A percentile compares a stretch with the other conserved stretches of the same genome.
phyloP scores from a whole-genome alignment of 257 asterid species.

The Haberlea rhodopensis region DNA sequence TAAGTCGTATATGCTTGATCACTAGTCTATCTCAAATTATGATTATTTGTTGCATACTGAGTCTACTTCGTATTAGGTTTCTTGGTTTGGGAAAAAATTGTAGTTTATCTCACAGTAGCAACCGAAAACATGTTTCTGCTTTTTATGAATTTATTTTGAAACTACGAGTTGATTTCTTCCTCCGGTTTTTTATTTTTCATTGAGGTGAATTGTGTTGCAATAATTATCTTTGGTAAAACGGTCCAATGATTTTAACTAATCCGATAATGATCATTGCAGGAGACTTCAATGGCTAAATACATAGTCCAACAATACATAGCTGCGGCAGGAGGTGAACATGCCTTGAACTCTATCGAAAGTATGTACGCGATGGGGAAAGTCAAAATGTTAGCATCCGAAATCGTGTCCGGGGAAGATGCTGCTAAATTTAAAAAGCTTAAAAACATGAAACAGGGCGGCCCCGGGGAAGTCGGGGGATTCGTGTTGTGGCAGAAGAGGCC shows the following conservation, averaged over 20 bases:
- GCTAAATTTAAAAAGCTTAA: constrained; percentile 40
- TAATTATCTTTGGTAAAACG: too few species aligned
- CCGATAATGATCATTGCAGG: background rate
- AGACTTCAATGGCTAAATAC: too few species aligned
- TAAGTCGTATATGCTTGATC: constrained; percentile 24
- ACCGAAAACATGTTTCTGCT: too few species aligned
- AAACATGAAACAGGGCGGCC: background rate
- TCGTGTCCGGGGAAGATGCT: constrained; percentile 19
- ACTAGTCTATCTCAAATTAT: background rate
- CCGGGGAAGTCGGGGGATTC: constrained; percentile 44
- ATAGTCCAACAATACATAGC: too few species aligned
- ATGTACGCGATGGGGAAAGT: constrained; percentile 38
- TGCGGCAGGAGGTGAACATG: constrained; percentile 41
- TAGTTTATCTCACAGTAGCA: too few species aligned
- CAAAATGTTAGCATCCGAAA: constrained; percentile 33
- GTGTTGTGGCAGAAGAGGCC: constrained; percentile 39
- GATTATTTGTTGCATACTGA: too few species aligned
- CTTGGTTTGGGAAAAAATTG: constrained; percentile 35
- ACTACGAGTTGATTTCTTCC: too few species aligned
- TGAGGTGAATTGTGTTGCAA: too few species aligned
- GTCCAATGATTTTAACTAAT: background rate
- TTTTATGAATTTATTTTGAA: too few species aligned
- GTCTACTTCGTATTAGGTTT: background rate
- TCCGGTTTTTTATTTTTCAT: too few species aligned
- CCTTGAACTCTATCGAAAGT: constrained; percentile 26